Evolutionary conservation across 441 rosid species (phyloP), one percentile per base, ranked within the genome.

Genomic region (Croton laevigatus): DNA sequence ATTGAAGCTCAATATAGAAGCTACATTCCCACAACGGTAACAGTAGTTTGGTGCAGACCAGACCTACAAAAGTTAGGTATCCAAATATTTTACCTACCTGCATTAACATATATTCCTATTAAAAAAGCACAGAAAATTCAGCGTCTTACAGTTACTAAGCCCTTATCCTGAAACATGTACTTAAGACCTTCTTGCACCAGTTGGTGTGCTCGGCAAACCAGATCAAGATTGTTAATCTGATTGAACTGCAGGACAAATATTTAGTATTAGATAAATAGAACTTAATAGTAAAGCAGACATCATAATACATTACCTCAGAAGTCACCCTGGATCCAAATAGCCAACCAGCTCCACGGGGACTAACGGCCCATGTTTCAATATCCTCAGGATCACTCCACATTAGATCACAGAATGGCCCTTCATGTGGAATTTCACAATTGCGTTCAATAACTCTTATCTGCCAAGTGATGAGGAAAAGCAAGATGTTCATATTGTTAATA

Each of bases 361-460:
- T 96, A 62, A 96, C 98, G 67, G 99, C 99, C 99, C 99, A 96
- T 74, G 98, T 90, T 81, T 96, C 99, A 78, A 96, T 96, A 75
- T 96, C 99, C 84, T 96, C 99, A 61, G 99, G 99, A 81, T 96
- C 99, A 71, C 98, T 93, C 99, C 99, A 96, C 98, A 96, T 93
- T 54, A 96, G 95, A 84, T 96, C 99, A 81, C 99, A 96, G 78
- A 96, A 93, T 53, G 98, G 98, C 63, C 99, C 99, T 87, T 96
- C 99, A 71, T 96, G 99, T 5, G 99, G 98, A 77, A 96, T 93
- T 82, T 96, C 99, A 44, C 98, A 91, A 72, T 93, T 96, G 64
- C 99, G 88, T 61, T 96, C 98, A 66, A 96, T 80, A 70, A 93
- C 73, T 81, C 99, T 82, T 78, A 96, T 96, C 98, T 96, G 87